phyloP scores from a whole-genome alignment of 768 basidiomycete species.

The Chlorophyllum brunneum region DNA sequence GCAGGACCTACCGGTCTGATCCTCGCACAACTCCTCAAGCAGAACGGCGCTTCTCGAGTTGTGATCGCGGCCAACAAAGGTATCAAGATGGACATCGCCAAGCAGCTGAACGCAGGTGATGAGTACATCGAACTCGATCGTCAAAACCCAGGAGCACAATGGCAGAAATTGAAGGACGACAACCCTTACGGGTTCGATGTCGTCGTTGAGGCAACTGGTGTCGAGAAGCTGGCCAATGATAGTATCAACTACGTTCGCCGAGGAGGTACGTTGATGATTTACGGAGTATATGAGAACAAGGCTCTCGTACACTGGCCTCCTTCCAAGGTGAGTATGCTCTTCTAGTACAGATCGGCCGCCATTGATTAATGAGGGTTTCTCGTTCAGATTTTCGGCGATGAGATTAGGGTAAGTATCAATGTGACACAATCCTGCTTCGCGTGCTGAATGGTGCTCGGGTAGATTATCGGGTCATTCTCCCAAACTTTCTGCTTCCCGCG shows the following conservation, averaged over 20 bases:
- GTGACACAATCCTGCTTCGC: not conserved
- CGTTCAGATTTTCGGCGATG: slow-evolving; percentile 65
- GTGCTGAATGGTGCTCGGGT: slow-evolving; percentile 4
- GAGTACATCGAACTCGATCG: slow-evolving; percentile 86
- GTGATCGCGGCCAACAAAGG: slow-evolving; percentile 89
- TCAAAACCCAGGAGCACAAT: slow-evolving; percentile 68
- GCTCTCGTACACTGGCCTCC: slow-evolving; percentile 86
- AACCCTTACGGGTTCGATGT: slow-evolving; percentile 89
- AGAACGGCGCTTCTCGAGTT: slow-evolving; percentile 78
- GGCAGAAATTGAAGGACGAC: slow-evolving; percentile 74
- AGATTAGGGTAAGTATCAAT: slow-evolving; percentile 33
- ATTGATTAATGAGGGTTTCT: not conserved
- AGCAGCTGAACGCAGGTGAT: slow-evolving; percentile 73
- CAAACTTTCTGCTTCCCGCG: slow-evolving; percentile 90
- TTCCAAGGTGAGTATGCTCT: slow-evolving; percentile 64
- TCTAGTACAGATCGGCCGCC: slow-evolving; percentile 1
- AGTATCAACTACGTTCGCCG: slow-evolving; percentile 86
- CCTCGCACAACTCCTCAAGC: slow-evolving; percentile 81
- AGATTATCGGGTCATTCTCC: slow-evolving; percentile 91
- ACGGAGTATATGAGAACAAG: slow-evolving; percentile 87
- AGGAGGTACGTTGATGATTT: slow-evolving; percentile 83
- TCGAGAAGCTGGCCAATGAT: slow-evolving; percentile 83
- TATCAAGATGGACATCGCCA: slow-evolving; percentile 86
- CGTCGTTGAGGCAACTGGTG: slow-evolving; percentile 68
- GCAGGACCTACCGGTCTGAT: slow-evolving; percentile 93